Conservation (phyloP, 192 early-diverging fungal genomes). For the Backusella tuberculispora region DNA sequence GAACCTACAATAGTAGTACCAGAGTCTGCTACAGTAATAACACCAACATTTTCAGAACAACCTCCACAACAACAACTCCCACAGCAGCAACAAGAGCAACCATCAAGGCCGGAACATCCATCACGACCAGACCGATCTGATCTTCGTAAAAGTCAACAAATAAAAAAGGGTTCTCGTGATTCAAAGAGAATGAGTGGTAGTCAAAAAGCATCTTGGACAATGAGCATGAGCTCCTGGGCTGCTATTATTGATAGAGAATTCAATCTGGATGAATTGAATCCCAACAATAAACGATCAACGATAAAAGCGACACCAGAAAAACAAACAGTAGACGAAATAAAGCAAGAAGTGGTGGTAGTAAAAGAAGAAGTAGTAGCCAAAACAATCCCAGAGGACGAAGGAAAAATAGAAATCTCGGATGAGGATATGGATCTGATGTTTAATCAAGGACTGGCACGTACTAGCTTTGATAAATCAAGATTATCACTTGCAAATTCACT, state of each 20-base stretch:
- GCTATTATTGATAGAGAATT: constrained; percentile 30
- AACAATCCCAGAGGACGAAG: not conserved
- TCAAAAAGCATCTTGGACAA: constrained; percentile 36
- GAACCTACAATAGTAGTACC: not conserved
- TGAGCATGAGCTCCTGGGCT: constrained; percentile 27
- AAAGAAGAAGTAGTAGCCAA: not conserved
- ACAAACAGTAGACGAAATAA: not conserved
- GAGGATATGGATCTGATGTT: not conserved
- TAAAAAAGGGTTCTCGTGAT: not conserved
- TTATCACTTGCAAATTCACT: not conserved
- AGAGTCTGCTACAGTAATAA: not conserved
- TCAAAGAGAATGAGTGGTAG: constrained; percentile 32
- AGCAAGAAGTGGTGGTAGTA: not conserved
- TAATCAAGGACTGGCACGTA: not conserved
- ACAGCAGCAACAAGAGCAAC: not conserved
- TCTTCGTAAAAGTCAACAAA: constrained; percentile 1
- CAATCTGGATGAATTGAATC: constrained; percentile 25
- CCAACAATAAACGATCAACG: not conserved
- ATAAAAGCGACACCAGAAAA: not conserved
- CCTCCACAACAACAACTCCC: not conserved
- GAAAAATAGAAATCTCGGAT: not conserved
- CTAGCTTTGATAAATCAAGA: not conserved
- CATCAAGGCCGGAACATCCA: not conserved
- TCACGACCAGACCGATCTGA: constrained; percentile 6
- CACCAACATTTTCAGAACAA: not conserved